Percentiles rank a stretch among this genome's conserved stretches.
Conservation (phyloP, 805 yeast genomes). For the Metschnikowia orientalis region DNA sequence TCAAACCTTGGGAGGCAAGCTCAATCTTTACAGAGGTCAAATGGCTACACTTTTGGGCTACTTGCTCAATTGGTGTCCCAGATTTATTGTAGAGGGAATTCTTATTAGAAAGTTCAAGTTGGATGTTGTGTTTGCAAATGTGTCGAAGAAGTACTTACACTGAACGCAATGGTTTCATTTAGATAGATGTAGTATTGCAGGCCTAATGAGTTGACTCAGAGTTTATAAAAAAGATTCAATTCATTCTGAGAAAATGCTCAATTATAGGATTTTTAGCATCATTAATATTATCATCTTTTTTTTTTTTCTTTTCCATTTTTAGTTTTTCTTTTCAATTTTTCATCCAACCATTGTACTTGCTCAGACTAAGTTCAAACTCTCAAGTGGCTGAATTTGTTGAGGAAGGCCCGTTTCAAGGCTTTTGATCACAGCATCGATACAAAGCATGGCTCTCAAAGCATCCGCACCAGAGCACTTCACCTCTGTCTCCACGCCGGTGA, state of each 20-base stretch:
- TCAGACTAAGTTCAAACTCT: conserved; percentile 3
- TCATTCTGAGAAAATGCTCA: no score
- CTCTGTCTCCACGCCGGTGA: conserved; percentile 25
- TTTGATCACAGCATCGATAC: conserved; percentile 32
- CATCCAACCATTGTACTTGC: no score
- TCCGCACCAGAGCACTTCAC: conserved; percentile 31
- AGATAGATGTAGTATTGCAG: no score
- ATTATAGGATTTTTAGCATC: no score
- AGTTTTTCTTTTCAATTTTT: no score
- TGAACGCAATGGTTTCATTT: no score
- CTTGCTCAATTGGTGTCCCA: conserved; percentile 40
- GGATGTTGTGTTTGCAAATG: conserved; percentile 22
- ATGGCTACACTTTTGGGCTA: conserved; percentile 36
- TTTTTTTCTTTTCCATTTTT: no score
- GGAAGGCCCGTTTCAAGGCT: conserved; percentile 31
- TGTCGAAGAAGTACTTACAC: conserved; percentile 19
- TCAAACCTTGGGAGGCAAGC: conserved; percentile 30
- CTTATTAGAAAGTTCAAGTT: conserved; percentile 36
- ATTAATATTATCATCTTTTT: no score
- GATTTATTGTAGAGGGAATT: conserved; percentile 40
- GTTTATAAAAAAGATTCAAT: no score
- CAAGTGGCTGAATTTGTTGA: conserved; percentile 10
- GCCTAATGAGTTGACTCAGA: no score
- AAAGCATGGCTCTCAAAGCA: conserved; percentile 31
- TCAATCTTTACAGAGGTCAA: conserved; percentile 57